Evolutionary conservation across 1,284 basidiomycete genomes (phyloP).

Genomic region (Ceratobasidium sp.): DNA sequence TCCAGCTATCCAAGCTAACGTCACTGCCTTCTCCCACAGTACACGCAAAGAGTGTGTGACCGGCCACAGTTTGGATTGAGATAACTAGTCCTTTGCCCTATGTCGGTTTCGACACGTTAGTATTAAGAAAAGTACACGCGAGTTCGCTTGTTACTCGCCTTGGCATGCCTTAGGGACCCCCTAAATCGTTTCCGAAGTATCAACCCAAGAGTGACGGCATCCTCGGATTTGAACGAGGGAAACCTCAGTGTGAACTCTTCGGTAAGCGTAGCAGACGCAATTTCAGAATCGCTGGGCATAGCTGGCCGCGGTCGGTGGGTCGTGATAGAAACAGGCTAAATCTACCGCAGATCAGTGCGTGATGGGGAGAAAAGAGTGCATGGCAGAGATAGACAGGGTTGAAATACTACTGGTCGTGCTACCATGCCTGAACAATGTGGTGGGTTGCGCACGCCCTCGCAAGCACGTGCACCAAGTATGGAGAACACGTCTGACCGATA

Average conservation of each 20-base stretch:
- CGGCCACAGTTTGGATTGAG: slow-evolving; percentile 72
- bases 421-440: slow-evolving; percentile 37
- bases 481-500: not conserved
- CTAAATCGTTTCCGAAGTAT: slow-evolving; percentile 82
- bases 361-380: slow-evolving; percentile 25
- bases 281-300: slow-evolving; percentile 71
- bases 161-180: slow-evolving; percentile 68
- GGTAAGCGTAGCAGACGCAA: slow-evolving; percentile 72
- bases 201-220: slow-evolving; percentile 81
- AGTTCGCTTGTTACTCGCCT: slow-evolving; percentile 14
- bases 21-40: slow-evolving; percentile 80
- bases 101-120: slow-evolving; percentile 43
- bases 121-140: slow-evolving; percentile 1
- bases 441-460: not conserved
- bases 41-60: slow-evolving; percentile 80
- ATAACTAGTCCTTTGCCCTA: slow-evolving; percentile 82
- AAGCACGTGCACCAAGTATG: slow-evolving; percentile 23
- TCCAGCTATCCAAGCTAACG: slow-evolving; percentile 82
- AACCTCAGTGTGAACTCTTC: slow-evolving; percentile 78
- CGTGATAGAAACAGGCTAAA: slow-evolving; percentile 7
- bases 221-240: slow-evolving; percentile 73
- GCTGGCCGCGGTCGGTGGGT: slow-evolving; percentile 55
- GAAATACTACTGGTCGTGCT: slow-evolving; percentile 13
- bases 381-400: slow-evolving; percentile 28
- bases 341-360: slow-evolving; percentile 35